Base-by-base conservation (phyloP, 441 rosid species). In the Croton laevigatus region DNA sequence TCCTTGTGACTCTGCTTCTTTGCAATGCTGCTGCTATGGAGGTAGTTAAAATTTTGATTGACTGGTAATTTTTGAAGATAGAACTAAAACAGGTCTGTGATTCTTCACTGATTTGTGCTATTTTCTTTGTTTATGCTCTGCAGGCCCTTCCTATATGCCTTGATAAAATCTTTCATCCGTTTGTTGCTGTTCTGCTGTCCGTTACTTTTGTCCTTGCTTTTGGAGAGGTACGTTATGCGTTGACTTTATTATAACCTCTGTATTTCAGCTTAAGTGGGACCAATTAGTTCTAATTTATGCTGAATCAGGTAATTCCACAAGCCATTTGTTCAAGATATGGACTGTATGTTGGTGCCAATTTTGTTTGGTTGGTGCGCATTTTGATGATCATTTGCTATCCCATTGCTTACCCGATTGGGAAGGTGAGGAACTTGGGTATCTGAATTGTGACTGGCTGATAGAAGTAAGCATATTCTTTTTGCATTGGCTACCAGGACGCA, bases 121-220 rank as follows among this genome's bases (percentile, higher is more conserved):
- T 46, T 5, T 61, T 42, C 19, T 49, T 53, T 40, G 8, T 20
- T 44, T 32, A 34, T 22, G 37, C 19, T 58, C 32, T 66, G 73
- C 88, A 91, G 98, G 98, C 97, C 8, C 95, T 94, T 75, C 97
- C 97, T 23, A 81, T 94, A 62, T 94, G 88, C 72, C 85, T 94
- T 75, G 97, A 94, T 77, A 94, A 88, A 79, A 76, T 91, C 68
- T 94, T 91, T 78, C 89, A 90, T 77, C 96, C 89, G 42, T 94
- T 88, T 72, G 82, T 91, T 55, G 98, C 97, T 8, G 88, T 94
- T 69, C 44, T 91, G 65, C 91, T 91, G 51, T 94, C 98, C 0
- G 98, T 94, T 62, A 91, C 96, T 9, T 94, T 91, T 37, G 97
- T 91, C 77, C 86, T 94, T 48, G 73, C 81, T 70, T 90, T 94